Evolutionary conservation across 768 basidiomycete species (phyloP).

Genomic region (Trametes meyenii): DNA sequence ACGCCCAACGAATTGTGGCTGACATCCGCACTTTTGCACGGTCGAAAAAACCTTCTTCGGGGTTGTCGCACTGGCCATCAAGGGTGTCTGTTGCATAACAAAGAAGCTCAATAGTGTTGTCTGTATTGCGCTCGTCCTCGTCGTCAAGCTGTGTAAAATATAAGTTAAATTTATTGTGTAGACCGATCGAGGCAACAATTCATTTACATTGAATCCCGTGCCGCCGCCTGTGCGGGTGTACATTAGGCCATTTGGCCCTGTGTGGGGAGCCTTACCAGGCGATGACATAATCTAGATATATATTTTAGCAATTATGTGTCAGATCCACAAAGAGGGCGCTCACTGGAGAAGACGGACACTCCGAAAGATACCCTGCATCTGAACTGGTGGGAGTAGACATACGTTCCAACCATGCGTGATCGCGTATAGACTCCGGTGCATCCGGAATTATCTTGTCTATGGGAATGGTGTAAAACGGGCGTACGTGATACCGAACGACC

Average conservation of each 20-base stretch:
- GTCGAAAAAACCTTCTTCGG: no score
- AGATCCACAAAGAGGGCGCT: neutral
- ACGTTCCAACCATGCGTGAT: neutral
- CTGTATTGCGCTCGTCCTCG: no score
- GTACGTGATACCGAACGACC: conserved; percentile 5
- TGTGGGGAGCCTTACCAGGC: conserved; percentile 10
- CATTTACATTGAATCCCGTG: no score
- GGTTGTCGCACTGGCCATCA: no score
- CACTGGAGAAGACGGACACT: neutral
- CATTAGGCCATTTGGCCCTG: conserved; percentile 13
- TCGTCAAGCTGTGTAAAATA: no score
- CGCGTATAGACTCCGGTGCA: neutral
- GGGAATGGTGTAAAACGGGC: conserved; percentile 19
- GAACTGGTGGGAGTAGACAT: neutral
- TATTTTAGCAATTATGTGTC: neutral
- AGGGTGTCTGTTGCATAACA: no score
- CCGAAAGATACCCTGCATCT: neutral
- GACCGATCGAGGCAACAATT: no score
- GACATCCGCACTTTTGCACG: no score
- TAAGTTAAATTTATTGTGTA: no score
- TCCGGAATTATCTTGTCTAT: neutral
- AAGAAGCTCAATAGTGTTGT: no score
- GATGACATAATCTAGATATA: conserved; percentile 10
- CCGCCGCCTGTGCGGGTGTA: no score
- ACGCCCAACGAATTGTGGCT: no score